Evolutionary conservation across 2,329 filamentous ascomycete genomes (phyloP).

Genomic region (Paraphaeosphaeria minitans): DNA sequence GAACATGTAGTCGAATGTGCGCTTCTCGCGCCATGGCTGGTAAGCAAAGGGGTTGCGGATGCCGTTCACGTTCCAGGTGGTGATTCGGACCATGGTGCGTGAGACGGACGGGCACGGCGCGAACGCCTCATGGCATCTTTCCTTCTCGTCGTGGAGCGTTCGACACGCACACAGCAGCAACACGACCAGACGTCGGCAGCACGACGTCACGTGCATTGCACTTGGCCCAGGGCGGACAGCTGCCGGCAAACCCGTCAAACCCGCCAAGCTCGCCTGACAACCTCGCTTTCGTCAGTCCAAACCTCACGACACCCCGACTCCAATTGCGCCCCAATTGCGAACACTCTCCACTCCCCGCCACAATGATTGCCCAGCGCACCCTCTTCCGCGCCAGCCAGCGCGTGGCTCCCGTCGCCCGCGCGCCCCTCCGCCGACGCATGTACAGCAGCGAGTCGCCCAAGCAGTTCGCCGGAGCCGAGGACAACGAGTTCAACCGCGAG

Average conservation of each 20-base stretch:
- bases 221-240: too few species aligned
- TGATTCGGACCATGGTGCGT: conserved; percentile 75
- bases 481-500: conserved; percentile 95
- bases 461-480: conserved; percentile 65
- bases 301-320: conserved; percentile 23
- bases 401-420: conserved; percentile 57
- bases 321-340: conserved; percentile 39
- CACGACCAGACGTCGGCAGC: neutral
- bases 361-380: conserved; percentile 43
- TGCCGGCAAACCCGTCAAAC: neutral
- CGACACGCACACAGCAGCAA: neutral
- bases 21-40: conserved; percentile 56
- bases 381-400: conserved; percentile 58
- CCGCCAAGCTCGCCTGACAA: conserved; percentile 34
- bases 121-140: neutral
- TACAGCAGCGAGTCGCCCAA: conserved; percentile 67
- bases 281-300: conserved; percentile 29
- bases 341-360: conserved; percentile 21
- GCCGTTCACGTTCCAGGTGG: conserved; percentile 61
- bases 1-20: conserved; percentile 75
- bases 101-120: neutral
- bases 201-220: conserved; percentile 10
- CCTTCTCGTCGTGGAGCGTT: neutral
- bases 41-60: conserved; percentile 61
- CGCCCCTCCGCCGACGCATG: conserved; percentile 67